A percentile compares a stretch with the other conserved stretches of the same genome.
These are phyloP conservation scores for Exophiala oligosperma DNA, from an alignment of 2,329 filamentous ascomycete genomes.

Conservation along the genomic window DNA sequence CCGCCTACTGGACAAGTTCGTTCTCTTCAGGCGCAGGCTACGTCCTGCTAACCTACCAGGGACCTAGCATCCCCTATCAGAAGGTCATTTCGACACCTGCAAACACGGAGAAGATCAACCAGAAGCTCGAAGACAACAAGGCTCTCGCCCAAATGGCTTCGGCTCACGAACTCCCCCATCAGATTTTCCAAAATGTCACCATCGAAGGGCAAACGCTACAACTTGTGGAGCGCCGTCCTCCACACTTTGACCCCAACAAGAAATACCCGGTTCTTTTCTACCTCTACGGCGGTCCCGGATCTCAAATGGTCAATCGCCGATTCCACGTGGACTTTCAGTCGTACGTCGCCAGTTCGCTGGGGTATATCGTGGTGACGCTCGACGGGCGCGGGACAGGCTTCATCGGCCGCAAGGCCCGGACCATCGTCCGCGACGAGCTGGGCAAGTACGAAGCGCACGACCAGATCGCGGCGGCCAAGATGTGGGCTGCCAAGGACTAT, in stretches of 20 bases:
- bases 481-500: conserved; percentile 78
- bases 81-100: conserved; percentile 82
- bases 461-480: conserved; percentile 86
- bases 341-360: conserved; percentile 79
- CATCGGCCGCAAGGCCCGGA: conserved; percentile 79
- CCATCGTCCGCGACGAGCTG: conserved; percentile 77
- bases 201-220: conserved; percentile 74
- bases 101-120: conserved; percentile 63
- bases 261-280: conserved; percentile 94
- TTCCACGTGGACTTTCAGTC: conserved; percentile 88
- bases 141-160: conserved; percentile 67
- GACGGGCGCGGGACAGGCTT: conserved; percentile 92
- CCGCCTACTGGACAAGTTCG: conserved; percentile 78
- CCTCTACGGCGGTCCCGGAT: conserved; percentile 93
- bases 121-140: conserved; percentile 76
- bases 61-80: conserved; percentile 86
- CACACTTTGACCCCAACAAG: conserved; percentile 73
- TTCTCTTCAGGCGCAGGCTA: conserved; percentile 84
- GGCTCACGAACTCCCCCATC: conserved; percentile 76
- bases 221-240: conserved; percentile 80
- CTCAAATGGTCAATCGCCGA: conserved; percentile 77
- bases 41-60: conserved; percentile 78
- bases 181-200: conserved; percentile 81
- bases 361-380: conserved; percentile 92
- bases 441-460: conserved; percentile 83